phyloP scores from a whole-genome alignment of 768 basidiomycete genomes.

The Lactarius deliciosus region DNA sequence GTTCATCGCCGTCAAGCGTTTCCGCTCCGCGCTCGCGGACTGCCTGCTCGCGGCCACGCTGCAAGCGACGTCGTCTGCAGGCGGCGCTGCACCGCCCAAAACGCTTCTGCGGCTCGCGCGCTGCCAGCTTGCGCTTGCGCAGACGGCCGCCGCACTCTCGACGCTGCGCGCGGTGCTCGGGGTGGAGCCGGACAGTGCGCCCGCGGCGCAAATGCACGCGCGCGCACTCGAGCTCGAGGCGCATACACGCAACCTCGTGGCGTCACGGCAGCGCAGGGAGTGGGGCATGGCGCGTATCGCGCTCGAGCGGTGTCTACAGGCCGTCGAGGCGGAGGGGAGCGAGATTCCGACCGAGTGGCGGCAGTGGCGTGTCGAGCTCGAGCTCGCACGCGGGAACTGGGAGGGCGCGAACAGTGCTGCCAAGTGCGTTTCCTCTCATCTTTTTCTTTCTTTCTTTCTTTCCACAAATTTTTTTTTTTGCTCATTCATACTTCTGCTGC shows the following conservation, averaged over 20 bases:
- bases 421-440: slow-evolving; percentile 50
- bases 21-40: slow-evolving; percentile 70
- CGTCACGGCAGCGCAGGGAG: slow-evolving; percentile 56
- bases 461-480: background rate
- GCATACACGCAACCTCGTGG: slow-evolving; percentile 64
- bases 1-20: slow-evolving; percentile 78
- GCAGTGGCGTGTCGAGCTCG: slow-evolving; percentile 74
- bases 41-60: slow-evolving; percentile 72
- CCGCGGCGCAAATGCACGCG: slow-evolving; percentile 48
- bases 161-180: slow-evolving; percentile 59
- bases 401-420: slow-evolving; percentile 74
- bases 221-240: slow-evolving; percentile 61
- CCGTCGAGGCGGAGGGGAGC: slow-evolving; percentile 71
- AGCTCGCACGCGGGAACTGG: slow-evolving; percentile 67
- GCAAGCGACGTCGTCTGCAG: slow-evolving; percentile 46
- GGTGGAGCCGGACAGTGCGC: slow-evolving; percentile 9
- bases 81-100: slow-evolving; percentile 55
- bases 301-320: slow-evolving; percentile 72
- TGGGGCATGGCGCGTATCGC: slow-evolving; percentile 81
- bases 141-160: slow-evolving; percentile 62
- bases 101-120: slow-evolving; percentile 80
- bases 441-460: too few relatives aligned
- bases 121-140: slow-evolving; percentile 80
- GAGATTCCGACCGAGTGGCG: slow-evolving; percentile 81
- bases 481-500: background rate